Evolutionary conservation across 441 rosid species (phyloP).

Genomic region (Eugenia klotzschiana): DNA sequence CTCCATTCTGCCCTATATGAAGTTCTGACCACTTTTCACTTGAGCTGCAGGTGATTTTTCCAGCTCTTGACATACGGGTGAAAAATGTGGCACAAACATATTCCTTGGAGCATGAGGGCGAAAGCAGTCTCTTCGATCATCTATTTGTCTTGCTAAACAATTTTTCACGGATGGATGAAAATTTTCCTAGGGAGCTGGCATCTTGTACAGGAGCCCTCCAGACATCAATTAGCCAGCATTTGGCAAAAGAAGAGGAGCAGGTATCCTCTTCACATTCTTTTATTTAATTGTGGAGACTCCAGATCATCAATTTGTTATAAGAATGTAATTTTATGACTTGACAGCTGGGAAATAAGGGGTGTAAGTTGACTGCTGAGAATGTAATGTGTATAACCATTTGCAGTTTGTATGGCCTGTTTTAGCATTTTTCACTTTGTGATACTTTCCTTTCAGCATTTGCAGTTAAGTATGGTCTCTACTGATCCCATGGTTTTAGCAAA

Average conservation of each 20-base stretch:
- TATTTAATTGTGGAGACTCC: background rate
- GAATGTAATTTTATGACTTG: background rate
- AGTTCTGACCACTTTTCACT: background rate
- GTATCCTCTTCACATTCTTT: conserved; percentile 13
- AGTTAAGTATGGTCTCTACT: background rate
- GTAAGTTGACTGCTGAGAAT: background rate
- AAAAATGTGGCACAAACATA: conserved; percentile 90
- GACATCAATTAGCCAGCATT: conserved; percentile 80
- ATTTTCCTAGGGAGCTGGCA: conserved; percentile 62
- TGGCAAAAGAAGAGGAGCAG: conserved; percentile 98
- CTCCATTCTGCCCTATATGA: background rate
- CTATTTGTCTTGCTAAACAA: conserved; percentile 59
- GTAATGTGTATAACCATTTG: background rate
- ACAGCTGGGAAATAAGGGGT: background rate
- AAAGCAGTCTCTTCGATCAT: conserved; percentile 66
- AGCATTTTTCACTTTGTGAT: background rate
- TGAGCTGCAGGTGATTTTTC: conserved; percentile 62
- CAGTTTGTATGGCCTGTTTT: background rate
- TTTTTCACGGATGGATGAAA: conserved; percentile 40
- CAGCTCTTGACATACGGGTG: conserved; percentile 84
- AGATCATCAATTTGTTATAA: background rate
- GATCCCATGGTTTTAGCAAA: background rate
- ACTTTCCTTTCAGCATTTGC: background rate
- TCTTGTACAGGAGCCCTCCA: conserved; percentile 82
- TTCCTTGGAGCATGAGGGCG: conserved; percentile 87